Percentiles rank a stretch among this genome's conserved stretches.
These are phyloP conservation scores for Neofusicoccum ribis DNA, from an alignment of 2,329 filamentous ascomycete genomes.

Conservation along the genomic window DNA sequence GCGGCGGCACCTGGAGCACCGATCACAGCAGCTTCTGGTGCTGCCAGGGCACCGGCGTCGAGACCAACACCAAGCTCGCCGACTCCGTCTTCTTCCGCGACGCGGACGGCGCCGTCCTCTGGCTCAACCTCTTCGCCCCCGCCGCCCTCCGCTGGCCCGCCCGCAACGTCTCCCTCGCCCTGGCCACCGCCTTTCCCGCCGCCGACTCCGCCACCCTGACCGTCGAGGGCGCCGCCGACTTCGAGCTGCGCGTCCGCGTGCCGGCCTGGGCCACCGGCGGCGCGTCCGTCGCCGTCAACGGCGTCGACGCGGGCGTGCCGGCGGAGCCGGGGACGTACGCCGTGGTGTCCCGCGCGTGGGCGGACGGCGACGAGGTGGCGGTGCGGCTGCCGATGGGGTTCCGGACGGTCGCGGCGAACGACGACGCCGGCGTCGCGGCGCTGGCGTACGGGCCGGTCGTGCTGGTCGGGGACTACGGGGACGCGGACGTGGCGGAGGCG, in stretches of 20 bases:
- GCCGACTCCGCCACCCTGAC: slow-evolving; percentile 42
- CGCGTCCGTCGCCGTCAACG: slow-evolving; percentile 47
- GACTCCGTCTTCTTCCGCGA: slow-evolving; percentile 56
- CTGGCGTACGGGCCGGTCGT: slow-evolving; percentile 51
- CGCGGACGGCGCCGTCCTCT: slow-evolving; percentile 41
- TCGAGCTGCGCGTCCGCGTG: slow-evolving; percentile 47
- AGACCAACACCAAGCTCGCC: slow-evolving; percentile 56
- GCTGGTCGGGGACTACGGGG: slow-evolving; percentile 49
- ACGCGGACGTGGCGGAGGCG: slow-evolving; percentile 16
- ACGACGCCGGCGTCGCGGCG: slow-evolving; percentile 46
- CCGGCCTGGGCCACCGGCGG: slow-evolving; percentile 46
- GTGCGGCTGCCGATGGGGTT: slow-evolving; percentile 51
- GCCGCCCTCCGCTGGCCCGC: slow-evolving; percentile 49
- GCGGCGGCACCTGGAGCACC: slow-evolving; percentile 56
- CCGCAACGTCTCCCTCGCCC: slow-evolving; percentile 42
- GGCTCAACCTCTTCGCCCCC: slow-evolving; percentile 53
- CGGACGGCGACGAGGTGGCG: slow-evolving; percentile 44
- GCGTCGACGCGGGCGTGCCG: slow-evolving; percentile 28
- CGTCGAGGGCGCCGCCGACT: slow-evolving; percentile 31
- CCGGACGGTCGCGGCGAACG: slow-evolving; percentile 48
- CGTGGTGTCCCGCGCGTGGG: slow-evolving; percentile 45
- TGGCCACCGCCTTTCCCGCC: slow-evolving; percentile 47
- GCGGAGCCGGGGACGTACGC: slow-evolving; percentile 44
- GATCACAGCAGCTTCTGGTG: slow-evolving; percentile 58
- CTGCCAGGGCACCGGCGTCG: slow-evolving; percentile 54